phyloP scores from a whole-genome alignment of 345 rosid genomes.

The Pistacia vera region DNA sequence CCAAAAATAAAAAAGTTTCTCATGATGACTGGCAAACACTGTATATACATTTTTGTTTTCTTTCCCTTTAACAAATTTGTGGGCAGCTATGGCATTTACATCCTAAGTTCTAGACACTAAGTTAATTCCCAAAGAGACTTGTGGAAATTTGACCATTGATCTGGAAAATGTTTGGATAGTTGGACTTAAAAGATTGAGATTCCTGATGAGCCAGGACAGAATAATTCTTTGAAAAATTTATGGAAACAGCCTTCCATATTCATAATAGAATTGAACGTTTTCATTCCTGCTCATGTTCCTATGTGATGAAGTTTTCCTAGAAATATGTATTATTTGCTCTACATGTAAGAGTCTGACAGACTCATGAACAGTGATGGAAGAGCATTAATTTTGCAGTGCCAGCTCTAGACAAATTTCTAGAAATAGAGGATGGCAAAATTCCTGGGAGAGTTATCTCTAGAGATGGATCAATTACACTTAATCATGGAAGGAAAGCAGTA shows the following conservation, averaged over 20 bases:
- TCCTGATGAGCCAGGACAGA: background rate
- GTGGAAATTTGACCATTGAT: background rate
- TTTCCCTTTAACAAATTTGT: background rate
- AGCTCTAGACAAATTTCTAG: slow-evolving; percentile 63
- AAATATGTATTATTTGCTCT: background rate
- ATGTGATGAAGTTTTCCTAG: background rate
- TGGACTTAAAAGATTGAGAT: background rate
- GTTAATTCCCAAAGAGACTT: background rate
- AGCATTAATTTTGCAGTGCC: slow-evolving; percentile 60
- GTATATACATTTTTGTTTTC: background rate
- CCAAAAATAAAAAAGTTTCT: background rate
- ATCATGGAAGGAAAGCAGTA: slow-evolving; percentile 71
- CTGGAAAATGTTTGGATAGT: background rate
- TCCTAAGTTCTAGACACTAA: background rate
- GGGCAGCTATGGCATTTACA: background rate
- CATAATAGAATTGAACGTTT: background rate
- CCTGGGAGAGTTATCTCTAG: slow-evolving; percentile 64
- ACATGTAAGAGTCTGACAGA: background rate
- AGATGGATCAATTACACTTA: slow-evolving; percentile 56
- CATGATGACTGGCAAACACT: background rate
- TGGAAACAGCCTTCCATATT: background rate
- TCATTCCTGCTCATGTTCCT: background rate
- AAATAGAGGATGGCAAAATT: slow-evolving; percentile 35
- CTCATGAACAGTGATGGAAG: slow-evolving; percentile 15
- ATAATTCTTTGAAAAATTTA: background rate